Evolutionary conservation across 257 asterid species (phyloP), one percentile per base, ranked within the genome.

Genomic region (Leptodermis oblonga): DNA sequence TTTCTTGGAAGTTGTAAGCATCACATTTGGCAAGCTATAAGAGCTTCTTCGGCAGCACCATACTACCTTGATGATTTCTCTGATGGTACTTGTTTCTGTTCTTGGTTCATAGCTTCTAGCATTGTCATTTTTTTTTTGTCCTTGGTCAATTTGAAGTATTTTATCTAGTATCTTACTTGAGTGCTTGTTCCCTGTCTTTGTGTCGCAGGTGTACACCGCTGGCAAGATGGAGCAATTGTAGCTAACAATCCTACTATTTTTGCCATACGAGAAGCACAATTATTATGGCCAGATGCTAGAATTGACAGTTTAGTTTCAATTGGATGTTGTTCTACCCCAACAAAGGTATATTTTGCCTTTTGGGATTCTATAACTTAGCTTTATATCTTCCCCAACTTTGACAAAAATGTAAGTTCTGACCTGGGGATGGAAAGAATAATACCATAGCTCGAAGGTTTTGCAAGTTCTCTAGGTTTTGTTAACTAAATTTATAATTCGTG

Each of bases 211-310:
- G 72, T 73, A 69, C 68, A 80, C 79, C 97, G 97, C 76, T 94
- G 96, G 96, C 99, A 91, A 86, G 99, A 94, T 85, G 99, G 99
- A 76, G 99, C 99, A 68, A 94, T 94, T 79, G 97, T 94, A 51
- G 99, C 99, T 46, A 94, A 94, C 67, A 94, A 94, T 81, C 99
- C 99, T 70, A 91, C 99, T 71, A 85, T 91, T 74, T 91, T 94
- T 39, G 92, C 96, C 68, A 78, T 94, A 72, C 91, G 96, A 73
- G 99, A 94, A 84, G 99, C 99, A 22, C 99, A 94, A 56, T 83
- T 89, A 62, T 70, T 94, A 75, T 94, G 99, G 99, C 97, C 99
- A 63, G 99, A 94, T 81, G 87, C 97, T 43, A 86, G 82, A 74
- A 80, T 94, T 78, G 97, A 94, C 80, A 91, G 97, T 83, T 83